Conservation (phyloP, 352 stramenopile species). For the Phytophthora pseudosyringae region DNA sequence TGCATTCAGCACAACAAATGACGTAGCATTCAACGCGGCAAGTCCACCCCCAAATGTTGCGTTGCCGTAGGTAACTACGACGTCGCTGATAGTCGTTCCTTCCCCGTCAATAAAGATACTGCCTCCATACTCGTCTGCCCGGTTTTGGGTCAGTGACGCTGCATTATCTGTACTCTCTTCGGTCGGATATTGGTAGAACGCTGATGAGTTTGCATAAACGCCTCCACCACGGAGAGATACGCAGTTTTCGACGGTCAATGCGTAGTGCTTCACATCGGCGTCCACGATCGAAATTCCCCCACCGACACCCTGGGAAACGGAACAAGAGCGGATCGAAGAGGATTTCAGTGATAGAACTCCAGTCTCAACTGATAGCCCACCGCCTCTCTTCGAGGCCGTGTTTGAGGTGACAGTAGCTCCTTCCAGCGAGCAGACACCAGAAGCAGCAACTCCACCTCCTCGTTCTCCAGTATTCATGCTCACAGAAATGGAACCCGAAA, state of each 20-base stretch:
- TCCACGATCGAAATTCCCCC: conserved; percentile 38
- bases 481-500: conserved; percentile 31
- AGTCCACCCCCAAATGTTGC: conserved; percentile 42
- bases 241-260: conserved; percentile 30
- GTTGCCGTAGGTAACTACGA: conserved; percentile 14
- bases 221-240: conserved; percentile 34
- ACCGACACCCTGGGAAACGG: conserved; percentile 21
- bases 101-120: conserved; percentile 40
- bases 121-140: conserved; percentile 36
- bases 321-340: conserved; percentile 31
- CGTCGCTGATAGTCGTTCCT: conserved; percentile 19
- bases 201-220: conserved; percentile 37
- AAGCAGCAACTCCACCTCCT: conserved; percentile 35
- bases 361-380: conserved; percentile 32
- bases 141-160: conserved; percentile 10
- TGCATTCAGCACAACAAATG: conserved; percentile 26
- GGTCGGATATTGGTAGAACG: conserved; percentile 23
- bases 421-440: conserved; percentile 20
- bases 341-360: conserved; percentile 33
- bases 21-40: conserved; percentile 16
- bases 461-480: conserved; percentile 28
- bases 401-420: conserved; percentile 29
- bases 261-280: conserved; percentile 22
- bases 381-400: conserved; percentile 27
- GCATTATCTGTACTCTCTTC: conserved; percentile 5